Conservation (phyloP, 2,329 filamentous ascomycete species). For the Pseudogymnoascus pannorum region DNA sequence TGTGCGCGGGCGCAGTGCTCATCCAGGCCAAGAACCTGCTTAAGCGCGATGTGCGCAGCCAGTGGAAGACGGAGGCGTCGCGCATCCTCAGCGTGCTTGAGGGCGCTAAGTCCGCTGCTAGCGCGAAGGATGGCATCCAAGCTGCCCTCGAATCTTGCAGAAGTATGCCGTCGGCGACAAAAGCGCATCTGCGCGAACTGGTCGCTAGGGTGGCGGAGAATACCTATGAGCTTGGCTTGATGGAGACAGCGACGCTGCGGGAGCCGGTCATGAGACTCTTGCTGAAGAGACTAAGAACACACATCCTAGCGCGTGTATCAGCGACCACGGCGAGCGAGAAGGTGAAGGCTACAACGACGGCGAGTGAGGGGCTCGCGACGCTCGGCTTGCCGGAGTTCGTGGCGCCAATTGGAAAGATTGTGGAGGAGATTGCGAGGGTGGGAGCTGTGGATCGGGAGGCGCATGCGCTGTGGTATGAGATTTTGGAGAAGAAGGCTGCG, state of each 20-base stretch:
- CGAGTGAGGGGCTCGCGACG: conserved; percentile 60
- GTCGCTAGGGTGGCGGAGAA: conserved; percentile 50
- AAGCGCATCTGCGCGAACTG: conserved; percentile 49
- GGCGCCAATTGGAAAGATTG: conserved; percentile 59
- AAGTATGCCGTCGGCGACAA: conserved; percentile 58
- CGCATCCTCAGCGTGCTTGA: conserved; percentile 66
- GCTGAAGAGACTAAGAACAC: conserved; percentile 57
- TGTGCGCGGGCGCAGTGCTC: conserved; percentile 66
- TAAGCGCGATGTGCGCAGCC: conserved; percentile 69
- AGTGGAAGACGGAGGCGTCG: conserved; percentile 68
- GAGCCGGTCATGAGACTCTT: conserved; percentile 58
- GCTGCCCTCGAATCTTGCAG: conserved; percentile 54
- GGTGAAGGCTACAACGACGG: conserved; percentile 60
- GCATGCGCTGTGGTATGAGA: conserved; percentile 65
- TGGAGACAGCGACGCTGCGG: conserved; percentile 31
- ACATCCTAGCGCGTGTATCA: conserved; percentile 57
- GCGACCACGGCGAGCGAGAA: conserved; percentile 63
- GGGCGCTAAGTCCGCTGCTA: conserved; percentile 41
- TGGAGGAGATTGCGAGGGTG: conserved; percentile 59
- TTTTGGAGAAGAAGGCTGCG: conserved; percentile 32
- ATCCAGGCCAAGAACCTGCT: conserved; percentile 77
- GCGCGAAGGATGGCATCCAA: conserved; percentile 51
- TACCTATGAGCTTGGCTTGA: conserved; percentile 39
- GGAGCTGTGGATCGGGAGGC: conserved; percentile 60
- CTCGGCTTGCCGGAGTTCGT: conserved; percentile 70